Conservation (phyloP, 345 rosid species). For the Firmiana major region DNA sequence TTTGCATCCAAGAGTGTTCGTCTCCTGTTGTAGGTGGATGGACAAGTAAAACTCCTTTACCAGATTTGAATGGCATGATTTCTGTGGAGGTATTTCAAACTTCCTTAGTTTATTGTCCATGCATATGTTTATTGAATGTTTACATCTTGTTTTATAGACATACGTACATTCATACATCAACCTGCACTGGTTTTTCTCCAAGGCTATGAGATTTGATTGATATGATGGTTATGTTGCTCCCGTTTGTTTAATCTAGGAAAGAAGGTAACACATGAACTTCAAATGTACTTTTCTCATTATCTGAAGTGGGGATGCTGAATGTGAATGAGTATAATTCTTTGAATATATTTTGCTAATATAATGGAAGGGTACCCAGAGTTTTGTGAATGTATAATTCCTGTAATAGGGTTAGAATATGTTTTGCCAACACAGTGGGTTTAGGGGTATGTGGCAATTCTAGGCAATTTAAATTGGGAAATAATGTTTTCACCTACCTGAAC, state of each 20-base stretch:
- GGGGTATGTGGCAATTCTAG: background rate
- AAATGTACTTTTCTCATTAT: background rate
- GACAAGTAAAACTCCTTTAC: constrained; percentile 20
- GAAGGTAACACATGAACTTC: background rate
- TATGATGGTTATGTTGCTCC: background rate
- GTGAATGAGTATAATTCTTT: background rate
- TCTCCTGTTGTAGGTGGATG: constrained; percentile 35
- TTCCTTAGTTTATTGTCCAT: background rate
- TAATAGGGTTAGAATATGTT: background rate
- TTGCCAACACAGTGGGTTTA: background rate
- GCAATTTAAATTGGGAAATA: background rate
- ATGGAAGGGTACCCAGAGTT: background rate
- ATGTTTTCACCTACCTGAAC: background rate
- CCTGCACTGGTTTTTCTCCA: background rate
- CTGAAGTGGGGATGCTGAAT: background rate
- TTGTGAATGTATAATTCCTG: background rate
- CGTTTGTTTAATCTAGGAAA: background rate
- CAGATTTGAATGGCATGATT: constrained; percentile 21
- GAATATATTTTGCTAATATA: background rate
- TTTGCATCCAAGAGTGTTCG: constrained; percentile 35
- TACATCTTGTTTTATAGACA: background rate
- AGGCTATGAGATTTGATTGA: background rate
- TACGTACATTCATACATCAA: background rate
- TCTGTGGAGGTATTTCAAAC: constrained; percentile 50
- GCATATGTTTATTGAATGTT: background rate